Percentiles rank a stretch among this genome's conserved stretches.
These are phyloP conservation scores for Durotheca rogersii DNA, from an alignment of 495 filamentous ascomycete species.

Conservation along the genomic window DNA sequence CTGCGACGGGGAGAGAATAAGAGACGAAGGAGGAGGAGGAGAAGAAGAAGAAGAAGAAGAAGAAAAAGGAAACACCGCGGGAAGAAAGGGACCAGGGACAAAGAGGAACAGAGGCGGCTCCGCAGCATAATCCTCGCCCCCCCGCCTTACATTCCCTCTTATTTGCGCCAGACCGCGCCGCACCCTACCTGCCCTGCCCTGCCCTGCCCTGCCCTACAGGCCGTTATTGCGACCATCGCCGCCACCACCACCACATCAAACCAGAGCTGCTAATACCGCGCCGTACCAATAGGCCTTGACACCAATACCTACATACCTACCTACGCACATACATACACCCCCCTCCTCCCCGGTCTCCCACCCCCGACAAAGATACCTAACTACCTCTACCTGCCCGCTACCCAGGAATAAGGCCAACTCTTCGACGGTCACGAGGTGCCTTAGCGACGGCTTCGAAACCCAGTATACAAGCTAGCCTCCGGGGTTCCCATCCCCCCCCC, in stretches of 20 bases:
- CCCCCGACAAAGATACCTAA: too few relatives aligned
- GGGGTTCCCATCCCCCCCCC: conserved; percentile 15
- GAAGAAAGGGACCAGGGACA: too few relatives aligned
- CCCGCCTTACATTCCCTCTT: conserved; percentile 34
- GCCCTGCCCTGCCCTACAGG: conserved; percentile 24
- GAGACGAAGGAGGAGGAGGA: too few relatives aligned
- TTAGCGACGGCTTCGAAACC: conserved; percentile 26
- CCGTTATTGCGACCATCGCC: conserved; percentile 24
- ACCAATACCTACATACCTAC: too few relatives aligned
- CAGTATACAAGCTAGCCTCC: conserved; percentile 26
- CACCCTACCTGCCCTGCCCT: conserved; percentile 7
- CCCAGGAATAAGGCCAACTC: conserved; percentile 10
- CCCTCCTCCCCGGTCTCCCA: not conserved
- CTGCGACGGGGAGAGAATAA: conserved; percentile 3
- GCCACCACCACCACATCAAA: too few relatives aligned
- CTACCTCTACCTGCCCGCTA: not conserved
- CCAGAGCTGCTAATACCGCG: too few relatives aligned
- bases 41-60: conserved; percentile 4
- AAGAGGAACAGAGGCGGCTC: conserved; percentile 25
- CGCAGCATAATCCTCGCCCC: conserved; percentile 20
- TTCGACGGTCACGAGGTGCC: conserved; percentile 31
- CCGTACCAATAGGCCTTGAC: too few relatives aligned
- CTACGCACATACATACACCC: not conserved
- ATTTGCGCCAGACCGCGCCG: conserved; percentile 29
- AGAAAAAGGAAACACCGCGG: not conserved